phyloP scores from a whole-genome alignment of 192 early-diverging fungal species.

The Coemansia erecta region DNA sequence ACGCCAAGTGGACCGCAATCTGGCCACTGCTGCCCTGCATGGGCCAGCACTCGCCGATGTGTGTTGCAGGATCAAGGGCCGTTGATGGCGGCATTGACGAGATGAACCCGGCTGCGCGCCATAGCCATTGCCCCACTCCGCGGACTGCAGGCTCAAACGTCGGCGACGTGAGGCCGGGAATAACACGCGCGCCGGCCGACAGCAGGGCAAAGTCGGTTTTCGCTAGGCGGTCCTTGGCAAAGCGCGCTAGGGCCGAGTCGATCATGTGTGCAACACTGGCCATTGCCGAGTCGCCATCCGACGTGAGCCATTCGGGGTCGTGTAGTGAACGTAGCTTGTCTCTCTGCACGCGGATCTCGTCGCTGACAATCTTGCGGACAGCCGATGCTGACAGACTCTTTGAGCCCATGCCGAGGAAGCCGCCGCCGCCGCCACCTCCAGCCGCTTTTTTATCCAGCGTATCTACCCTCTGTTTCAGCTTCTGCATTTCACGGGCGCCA shows the following conservation, averaged over 20 bases:
- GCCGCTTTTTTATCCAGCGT: constrained; percentile 28
- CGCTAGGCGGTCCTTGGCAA: constrained; percentile 57
- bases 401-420: constrained; percentile 18
- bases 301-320: constrained; percentile 36
- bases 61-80: constrained; percentile 47
- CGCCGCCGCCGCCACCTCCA: constrained; percentile 14
- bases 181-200: constrained; percentile 63
- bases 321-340: constrained; percentile 33
- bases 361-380: constrained; percentile 37
- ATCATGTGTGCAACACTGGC: constrained; percentile 54
- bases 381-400: constrained; percentile 13
- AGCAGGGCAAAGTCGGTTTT: constrained; percentile 69
- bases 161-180: constrained; percentile 60
- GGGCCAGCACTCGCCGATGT: constrained; percentile 75
- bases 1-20: constrained; percentile 59
- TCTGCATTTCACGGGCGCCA: constrained; percentile 29
- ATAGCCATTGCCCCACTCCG: constrained; percentile 18
- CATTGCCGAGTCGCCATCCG: constrained; percentile 42
- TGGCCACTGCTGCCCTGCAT: constrained; percentile 63
- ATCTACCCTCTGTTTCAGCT: constrained; percentile 30
- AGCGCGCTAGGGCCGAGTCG: constrained; percentile 59
- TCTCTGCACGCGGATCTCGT: constrained; percentile 41
- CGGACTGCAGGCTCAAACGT: constrained; percentile 52
- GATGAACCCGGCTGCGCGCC: constrained; percentile 30
- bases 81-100: constrained; percentile 43